These are phyloP conservation scores for Hemileia vastatrix DNA, from an alignment of 1,284 basidiomycete genomes.

Conservation along the genomic window DNA sequence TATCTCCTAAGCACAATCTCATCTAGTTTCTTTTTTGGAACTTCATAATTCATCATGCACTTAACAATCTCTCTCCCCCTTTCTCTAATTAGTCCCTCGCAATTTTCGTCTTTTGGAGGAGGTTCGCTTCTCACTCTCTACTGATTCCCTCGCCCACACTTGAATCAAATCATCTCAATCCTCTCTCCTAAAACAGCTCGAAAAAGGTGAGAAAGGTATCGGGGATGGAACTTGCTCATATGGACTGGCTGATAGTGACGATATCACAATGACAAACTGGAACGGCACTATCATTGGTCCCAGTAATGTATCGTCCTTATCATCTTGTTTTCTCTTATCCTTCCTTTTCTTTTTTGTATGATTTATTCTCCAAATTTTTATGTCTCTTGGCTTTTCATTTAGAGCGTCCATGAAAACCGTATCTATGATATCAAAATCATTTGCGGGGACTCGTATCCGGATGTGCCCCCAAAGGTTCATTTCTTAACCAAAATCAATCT, in stretches of 20 bases:
- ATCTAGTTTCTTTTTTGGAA: no score
- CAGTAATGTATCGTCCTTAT: constrained; percentile 62
- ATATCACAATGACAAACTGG: constrained; percentile 95
- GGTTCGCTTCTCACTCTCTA: not conserved
- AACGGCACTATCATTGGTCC: constrained; percentile 98
- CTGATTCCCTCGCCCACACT: not conserved
- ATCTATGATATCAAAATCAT: constrained; percentile 92
- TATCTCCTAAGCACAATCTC: no score
- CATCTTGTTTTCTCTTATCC: not conserved
- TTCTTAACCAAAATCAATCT: constrained; percentile 88
- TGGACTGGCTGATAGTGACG: constrained; percentile 80
- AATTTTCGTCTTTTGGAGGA: constrained; percentile 78
- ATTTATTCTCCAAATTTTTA: constrained; percentile 27
- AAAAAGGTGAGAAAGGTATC: constrained; percentile 99
- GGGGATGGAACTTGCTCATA: constrained; percentile 96
- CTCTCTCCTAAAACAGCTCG: constrained; percentile 61
- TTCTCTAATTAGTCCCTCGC: constrained; percentile 63
- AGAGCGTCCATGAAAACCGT: constrained; percentile 96
- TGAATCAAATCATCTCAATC: not conserved
- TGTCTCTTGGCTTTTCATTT: constrained; percentile 23
- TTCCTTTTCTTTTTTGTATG: constrained; percentile 21
- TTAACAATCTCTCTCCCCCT: not conserved
- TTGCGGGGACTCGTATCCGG: constrained; percentile 75
- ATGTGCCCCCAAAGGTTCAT: constrained; percentile 62
- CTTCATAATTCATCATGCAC: no score